Conservation (phyloP, 768 basidiomycete species). For the Podaxis rugospora region DNA sequence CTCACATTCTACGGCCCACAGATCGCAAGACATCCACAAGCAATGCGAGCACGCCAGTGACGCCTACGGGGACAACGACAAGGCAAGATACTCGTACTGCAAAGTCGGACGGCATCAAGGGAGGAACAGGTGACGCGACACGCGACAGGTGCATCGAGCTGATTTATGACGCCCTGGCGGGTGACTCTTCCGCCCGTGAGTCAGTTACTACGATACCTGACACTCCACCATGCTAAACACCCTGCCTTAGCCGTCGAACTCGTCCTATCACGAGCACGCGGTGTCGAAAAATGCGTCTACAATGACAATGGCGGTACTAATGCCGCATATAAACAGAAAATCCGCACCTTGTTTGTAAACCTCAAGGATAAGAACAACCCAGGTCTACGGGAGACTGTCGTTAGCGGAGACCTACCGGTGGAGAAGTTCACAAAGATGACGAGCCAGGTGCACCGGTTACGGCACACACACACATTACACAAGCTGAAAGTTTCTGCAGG, state of each 20-base stretch:
- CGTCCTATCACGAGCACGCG: slow-evolving; percentile 61
- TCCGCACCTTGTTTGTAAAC: slow-evolving; percentile 87
- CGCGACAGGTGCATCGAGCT: slow-evolving; percentile 87
- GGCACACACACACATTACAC: not conserved
- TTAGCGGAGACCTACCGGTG: slow-evolving; percentile 72
- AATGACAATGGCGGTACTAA: slow-evolving; percentile 39
- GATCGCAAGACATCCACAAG: slow-evolving; percentile 26
- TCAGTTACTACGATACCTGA: slow-evolving; percentile 17
- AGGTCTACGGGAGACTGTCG: slow-evolving; percentile 75
- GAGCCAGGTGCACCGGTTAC: slow-evolving; percentile 54
- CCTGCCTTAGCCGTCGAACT: slow-evolving; percentile 57
- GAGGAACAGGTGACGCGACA: slow-evolving; percentile 62
- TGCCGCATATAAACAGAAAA: slow-evolving; percentile 65
- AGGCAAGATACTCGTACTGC: slow-evolving; percentile 46
- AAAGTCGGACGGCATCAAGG: slow-evolving; percentile 68
- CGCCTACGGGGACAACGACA: slow-evolving; percentile 33
- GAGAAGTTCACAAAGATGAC: slow-evolving; percentile 75
- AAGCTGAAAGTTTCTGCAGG: slow-evolving; percentile 38
- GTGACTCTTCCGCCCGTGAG: slow-evolving; percentile 86
- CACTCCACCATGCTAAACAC: not conserved
- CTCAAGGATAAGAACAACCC: slow-evolving; percentile 96
- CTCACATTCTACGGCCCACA: not conserved
- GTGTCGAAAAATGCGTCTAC: slow-evolving; percentile 67
- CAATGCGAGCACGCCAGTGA: slow-evolving; percentile 28
- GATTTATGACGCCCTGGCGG: slow-evolving; percentile 87